Evolutionary conservation across 2,329 filamentous ascomycete species (phyloP).

Genomic region (Colletotrichum sp.): DNA sequence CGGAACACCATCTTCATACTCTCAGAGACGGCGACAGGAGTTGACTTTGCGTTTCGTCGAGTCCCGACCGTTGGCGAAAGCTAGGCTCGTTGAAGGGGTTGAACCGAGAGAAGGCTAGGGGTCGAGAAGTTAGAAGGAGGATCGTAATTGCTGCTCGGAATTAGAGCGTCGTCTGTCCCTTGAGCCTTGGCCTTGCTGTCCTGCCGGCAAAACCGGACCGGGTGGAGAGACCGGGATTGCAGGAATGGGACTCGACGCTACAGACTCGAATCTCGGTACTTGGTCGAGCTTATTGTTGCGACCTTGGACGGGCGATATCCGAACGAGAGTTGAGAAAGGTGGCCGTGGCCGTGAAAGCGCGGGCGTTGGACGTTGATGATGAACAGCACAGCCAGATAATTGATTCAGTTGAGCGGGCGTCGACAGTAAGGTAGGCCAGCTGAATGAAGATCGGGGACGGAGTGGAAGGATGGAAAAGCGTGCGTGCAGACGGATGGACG

Average conservation of each 20-base stretch:
- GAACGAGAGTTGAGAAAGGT: not conserved
- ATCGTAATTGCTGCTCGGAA: not conserved
- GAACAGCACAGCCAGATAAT: not conserved
- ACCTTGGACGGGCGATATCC: not conserved
- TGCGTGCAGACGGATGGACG: not conserved
- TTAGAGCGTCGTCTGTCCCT: not conserved
- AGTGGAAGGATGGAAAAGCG: not conserved
- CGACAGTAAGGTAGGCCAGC: not conserved
- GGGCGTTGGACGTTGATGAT: not conserved
- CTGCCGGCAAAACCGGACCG: not conserved
- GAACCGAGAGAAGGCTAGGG: not conserved
- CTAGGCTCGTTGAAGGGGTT: conserved; percentile 5
- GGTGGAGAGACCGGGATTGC: not conserved
- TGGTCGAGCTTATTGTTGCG: not conserved
- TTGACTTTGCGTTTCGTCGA: not conserved
- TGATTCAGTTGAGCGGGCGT: not conserved
- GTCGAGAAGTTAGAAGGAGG: not conserved
- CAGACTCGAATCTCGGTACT: not conserved
- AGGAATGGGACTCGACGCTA: not conserved
- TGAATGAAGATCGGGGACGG: not conserved
- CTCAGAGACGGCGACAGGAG: not conserved
- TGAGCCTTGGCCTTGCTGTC: not conserved
- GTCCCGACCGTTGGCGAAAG: not conserved
- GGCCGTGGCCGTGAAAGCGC: not conserved
- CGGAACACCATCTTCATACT: not conserved